Evolutionary conservation across 176 grass and related monocot genomes (phyloP).

Genomic region (Poa pratensis): DNA sequence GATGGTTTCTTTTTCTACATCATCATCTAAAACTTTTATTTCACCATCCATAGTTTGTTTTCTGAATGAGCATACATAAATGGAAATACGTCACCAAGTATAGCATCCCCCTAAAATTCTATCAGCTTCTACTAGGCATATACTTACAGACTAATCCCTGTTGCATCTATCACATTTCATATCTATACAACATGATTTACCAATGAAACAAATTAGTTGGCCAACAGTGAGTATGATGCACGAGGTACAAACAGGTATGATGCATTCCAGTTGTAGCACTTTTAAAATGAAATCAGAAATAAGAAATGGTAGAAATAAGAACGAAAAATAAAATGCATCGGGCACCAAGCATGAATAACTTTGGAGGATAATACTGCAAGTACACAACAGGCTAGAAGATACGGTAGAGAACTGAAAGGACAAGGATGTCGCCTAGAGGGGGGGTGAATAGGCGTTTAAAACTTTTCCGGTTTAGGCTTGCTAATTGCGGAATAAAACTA

Average conservation of each 20-base stretch:
- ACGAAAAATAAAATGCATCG: not conserved
- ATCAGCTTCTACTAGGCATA: not conserved
- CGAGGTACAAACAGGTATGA: no score
- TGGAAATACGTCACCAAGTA: not conserved
- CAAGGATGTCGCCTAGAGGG: no score
- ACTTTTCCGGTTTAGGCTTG: no score
- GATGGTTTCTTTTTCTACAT: not conserved
- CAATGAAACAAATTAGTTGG: no score
- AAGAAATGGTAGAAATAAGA: not conserved
- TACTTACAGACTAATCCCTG: no score
- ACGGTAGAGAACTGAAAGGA: not conserved
- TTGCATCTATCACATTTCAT: no score
- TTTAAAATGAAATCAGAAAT: no score
- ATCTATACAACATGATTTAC: no score
- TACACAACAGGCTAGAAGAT: not conserved
- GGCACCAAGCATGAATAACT: conserved; percentile 12
- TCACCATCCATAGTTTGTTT: not conserved
- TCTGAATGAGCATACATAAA: not conserved
- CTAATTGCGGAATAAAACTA: no score
- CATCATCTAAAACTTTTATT: not conserved
- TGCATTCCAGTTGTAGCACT: no score
- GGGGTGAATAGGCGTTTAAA: no score
- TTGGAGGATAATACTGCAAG: not conserved
- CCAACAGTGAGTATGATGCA: no score
- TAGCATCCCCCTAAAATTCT: not conserved